Base-by-base conservation (phyloP, 2,329 filamentous ascomycete species). In the Ustulina deusta region DNA sequence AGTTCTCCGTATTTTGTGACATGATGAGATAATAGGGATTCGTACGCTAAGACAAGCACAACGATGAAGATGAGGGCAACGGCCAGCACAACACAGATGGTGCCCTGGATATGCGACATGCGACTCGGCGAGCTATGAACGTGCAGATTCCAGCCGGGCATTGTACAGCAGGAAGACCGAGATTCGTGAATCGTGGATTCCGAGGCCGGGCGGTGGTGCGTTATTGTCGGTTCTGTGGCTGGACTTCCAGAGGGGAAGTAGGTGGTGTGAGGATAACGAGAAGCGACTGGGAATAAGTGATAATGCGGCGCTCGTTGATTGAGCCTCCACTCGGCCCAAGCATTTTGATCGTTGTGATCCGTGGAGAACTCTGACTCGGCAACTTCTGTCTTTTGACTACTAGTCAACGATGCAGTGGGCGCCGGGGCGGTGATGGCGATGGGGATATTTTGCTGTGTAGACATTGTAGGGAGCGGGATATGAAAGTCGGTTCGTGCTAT, bases 21-120 rank as follows among this genome's bases (percentile, higher is more conserved):
- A 51, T 13, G 10, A 9, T 36, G n/a, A 20, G 36, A 29, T n/a
- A 6, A 22, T 1, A 32, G 13, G 13, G 29, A 13, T 32, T 6
- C 52, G 2, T 59, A 66, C 64, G 59, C 61, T 5, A 66, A 22
- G 22, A 66, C 38, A 22, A 66, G 40, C 7, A 66, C 60, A 32
- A 66, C 59, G n/a, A 66, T 29, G 49, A 63, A 34, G 2, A 66
- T 62, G n/a, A 63, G 2, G 1, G 44, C 46, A 32, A 62, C 34
- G 36, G 20, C 52, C 0, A 54, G 11, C 11, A 66, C 54, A 6
- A 63, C 64, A n/a, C 64, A 66, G n/a, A 22, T 36, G n/a, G 54
- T 58, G 15, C 44, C 59, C 46, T 51, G 58, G 34, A 62, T 29
- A 46, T 57, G 46, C 15, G 44, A 3, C 7, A 38, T 44, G 52